Evolutionary conservation across 306 rosid species (phyloP).

Genomic region (Neltuma alba): DNA sequence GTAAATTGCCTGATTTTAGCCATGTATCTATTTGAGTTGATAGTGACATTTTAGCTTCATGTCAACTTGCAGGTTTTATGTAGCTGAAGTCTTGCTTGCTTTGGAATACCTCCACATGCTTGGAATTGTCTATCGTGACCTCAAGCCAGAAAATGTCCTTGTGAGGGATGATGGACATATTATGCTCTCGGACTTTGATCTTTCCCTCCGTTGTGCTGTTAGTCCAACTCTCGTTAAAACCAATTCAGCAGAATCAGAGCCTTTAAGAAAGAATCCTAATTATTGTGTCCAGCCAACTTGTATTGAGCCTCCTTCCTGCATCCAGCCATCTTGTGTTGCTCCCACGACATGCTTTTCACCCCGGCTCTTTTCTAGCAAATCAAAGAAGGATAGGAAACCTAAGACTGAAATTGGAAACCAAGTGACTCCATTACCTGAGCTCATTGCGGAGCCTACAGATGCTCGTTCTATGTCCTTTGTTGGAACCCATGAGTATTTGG

Average conservation of each 20-base stretch:
- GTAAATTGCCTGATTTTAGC: background rate
- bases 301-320: conserved; percentile 51
- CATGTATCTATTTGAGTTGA: conserved; percentile 12
- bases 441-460: conserved; percentile 82
- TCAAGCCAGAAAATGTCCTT: conserved; percentile 83
- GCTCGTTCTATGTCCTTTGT: conserved; percentile 87
- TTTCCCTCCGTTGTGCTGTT: conserved; percentile 76
- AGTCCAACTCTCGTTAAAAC: conserved; percentile 68
- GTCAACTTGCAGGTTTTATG: conserved; percentile 66
- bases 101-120: conserved; percentile 90
- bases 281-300: conserved; percentile 45
- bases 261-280: conserved; percentile 42
- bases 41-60: conserved; percentile 31
- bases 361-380: conserved; percentile 66
- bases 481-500: conserved; percentile 87
- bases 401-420: conserved; percentile 53
- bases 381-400: conserved; percentile 41
- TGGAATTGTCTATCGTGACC: conserved; percentile 80
- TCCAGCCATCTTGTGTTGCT: conserved; percentile 55
- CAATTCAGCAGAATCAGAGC: conserved; percentile 42
- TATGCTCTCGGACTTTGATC: conserved; percentile 87
- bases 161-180: conserved; percentile 89
- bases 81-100: conserved; percentile 84
- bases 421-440: conserved; percentile 73
- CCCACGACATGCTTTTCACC: conserved; percentile 68